Evolutionary conservation across 75 land plant genomes (phyloP).

Genomic region (Sequoia sempervirens): DNA sequence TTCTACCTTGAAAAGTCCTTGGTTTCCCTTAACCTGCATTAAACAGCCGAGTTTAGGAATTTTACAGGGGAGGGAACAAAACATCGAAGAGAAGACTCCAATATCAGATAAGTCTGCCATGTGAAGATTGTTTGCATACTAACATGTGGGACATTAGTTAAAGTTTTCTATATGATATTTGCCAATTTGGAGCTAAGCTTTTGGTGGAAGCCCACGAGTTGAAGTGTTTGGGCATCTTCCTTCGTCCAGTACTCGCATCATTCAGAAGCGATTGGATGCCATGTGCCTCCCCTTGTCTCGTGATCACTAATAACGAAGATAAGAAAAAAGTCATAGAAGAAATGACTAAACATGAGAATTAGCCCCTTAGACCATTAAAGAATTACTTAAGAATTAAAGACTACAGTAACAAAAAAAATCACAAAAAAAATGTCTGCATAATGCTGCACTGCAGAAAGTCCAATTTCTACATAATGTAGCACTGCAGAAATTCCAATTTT

Average conservation of each 20-base stretch:
- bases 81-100: not conserved
- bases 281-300: not conserved
- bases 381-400: not conserved
- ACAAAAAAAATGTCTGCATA: not conserved
- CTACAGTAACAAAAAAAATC: not conserved
- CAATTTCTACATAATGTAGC: not conserved
- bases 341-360: not conserved
- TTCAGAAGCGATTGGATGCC: not conserved
- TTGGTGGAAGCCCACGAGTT: too few relatives aligned
- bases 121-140: not conserved
- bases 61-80: not conserved
- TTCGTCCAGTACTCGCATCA: not conserved
- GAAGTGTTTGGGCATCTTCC: not conserved
- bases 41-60: not conserved
- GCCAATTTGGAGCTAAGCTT: too few relatives aligned
- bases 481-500: not conserved
- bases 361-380: not conserved
- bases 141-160: not conserved
- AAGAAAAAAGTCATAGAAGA: not conserved
- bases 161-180: not conserved
- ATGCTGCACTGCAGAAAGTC: not conserved
- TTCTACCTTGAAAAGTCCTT: not conserved
- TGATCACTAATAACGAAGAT: too few relatives aligned
- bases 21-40: not conserved
- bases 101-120: not conserved